Evolutionary conservation across 495 filamentous ascomycete species (phyloP).

Genomic region (Aspergillus olivimuriae): DNA sequence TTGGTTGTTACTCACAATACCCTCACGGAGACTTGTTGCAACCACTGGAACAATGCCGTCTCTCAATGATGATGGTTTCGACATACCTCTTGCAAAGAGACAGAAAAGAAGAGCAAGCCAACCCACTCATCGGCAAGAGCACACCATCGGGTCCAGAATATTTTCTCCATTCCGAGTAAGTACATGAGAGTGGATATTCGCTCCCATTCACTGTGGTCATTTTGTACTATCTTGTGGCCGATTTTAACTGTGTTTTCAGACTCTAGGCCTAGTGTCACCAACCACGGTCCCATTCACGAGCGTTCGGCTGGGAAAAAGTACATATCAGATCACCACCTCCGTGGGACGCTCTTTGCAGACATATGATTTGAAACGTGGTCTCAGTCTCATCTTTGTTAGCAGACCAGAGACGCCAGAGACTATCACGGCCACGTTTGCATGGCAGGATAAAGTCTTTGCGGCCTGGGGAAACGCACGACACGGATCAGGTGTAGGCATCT

Average conservation of each 20-base stretch:
- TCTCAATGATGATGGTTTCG: conserved; percentile 37
- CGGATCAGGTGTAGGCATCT: conserved; percentile 60
- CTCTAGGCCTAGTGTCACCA: conserved; percentile 86
- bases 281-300: conserved; percentile 83
- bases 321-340: conserved; percentile 94
- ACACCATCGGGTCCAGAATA: conserved; percentile 56
- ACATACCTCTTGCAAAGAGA: conserved; percentile 57
- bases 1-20: not conserved
- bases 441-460: conserved; percentile 79
- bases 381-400: conserved; percentile 88
- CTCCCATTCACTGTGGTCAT: not conserved
- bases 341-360: conserved; percentile 86
- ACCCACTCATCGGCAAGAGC: conserved; percentile 22
- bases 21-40: not conserved
- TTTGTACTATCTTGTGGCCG: not conserved
- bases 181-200: conserved; percentile 1
- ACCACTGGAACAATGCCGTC: conserved; percentile 32
- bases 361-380: conserved; percentile 81
- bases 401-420: conserved; percentile 77
- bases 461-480: conserved; percentile 65
- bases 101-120: conserved; percentile 45
- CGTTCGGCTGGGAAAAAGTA: conserved; percentile 83
- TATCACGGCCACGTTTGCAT: conserved; percentile 82
- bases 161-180: conserved; percentile 88
- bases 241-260: conserved; percentile 41